Base-by-base conservation (phyloP, 2,329 filamentous ascomycete genomes). In the Colletotrichum endophyticum region DNA sequence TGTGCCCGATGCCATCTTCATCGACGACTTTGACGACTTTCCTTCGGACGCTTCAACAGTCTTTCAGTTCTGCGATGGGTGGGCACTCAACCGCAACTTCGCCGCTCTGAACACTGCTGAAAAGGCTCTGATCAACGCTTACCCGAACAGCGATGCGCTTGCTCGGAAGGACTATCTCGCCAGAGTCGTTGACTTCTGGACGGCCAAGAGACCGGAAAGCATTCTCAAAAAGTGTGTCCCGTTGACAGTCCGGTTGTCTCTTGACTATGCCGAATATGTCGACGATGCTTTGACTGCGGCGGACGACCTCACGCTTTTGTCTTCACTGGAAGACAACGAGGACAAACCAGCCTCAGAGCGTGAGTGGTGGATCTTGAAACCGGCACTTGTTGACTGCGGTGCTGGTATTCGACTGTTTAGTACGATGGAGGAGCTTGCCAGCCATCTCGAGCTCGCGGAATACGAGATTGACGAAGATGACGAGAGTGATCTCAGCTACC, bases 301-400 rank as follows among this genome's bases (percentile, higher is more conserved):
- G 0, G 84, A 86, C 44, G 84, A 85, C 25, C 78, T 86, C 16
- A 81, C 81, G 0, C 68, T 86, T 2, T 53, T 85, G 28, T 82
- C 80, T 53, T 85, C 84, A 0, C 81, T 86, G 0, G 83, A 85
- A 32, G 80, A 83, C 5, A 86, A 86, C 39, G 82, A 80, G 25
- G 56, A 39, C 9, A 84, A 80, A 62, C 76, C 78, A 2, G 39
- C 81, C 0, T 66, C 67, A 0, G 80, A 85, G 3, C 79, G 85
- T 2, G 81, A 85, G 36, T 86, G 85, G 84, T 86, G 84, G 85
- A 86, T 86, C 28, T 70, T 86, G 5, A 86, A 86, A 66, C 84
- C 84, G 3, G 84, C 85, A 0, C 78, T 86, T 75, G 81, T 85
- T 12, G 85, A 86, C 27, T 86, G 84, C n/a, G 85, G 84, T 2